Percentiles rank a stretch among this genome's conserved stretches.
Evolutionary conservation across 345 rosid genomes (phyloP).

Genomic region (Brassica nigra): DNA sequence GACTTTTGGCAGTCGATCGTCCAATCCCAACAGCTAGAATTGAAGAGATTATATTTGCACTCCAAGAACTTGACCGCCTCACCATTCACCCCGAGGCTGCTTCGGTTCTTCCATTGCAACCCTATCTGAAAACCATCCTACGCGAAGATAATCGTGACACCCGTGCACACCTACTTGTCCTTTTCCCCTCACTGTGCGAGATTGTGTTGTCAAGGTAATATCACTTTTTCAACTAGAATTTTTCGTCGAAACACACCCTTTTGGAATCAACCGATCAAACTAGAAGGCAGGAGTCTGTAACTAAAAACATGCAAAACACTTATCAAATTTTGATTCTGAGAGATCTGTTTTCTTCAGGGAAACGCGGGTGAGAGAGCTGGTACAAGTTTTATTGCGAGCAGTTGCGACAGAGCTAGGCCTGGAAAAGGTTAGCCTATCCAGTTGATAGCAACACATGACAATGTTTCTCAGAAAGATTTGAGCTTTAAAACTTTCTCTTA

Average conservation of each 20-base stretch:
- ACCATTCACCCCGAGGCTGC: constrained; percentile 71
- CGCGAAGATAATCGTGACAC: constrained; percentile 40
- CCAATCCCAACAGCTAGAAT: constrained; percentile 70
- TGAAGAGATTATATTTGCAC: constrained; percentile 73
- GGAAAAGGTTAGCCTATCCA: constrained; percentile 47
- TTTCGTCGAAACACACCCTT: no score
- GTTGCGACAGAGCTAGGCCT: constrained; percentile 65
- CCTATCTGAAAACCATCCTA: constrained; percentile 55
- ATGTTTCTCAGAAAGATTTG: constrained; percentile 8
- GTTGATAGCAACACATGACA: constrained; percentile 26
- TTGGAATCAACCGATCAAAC: not conserved
- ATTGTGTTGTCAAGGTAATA: constrained; percentile 76
- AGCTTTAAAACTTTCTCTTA: constrained; percentile 4
- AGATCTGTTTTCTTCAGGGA: constrained; percentile 60
- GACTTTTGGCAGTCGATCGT: constrained; percentile 63
- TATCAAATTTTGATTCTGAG: constrained; percentile 3
- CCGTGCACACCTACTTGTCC: constrained; percentile 74
- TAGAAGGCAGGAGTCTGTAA: not conserved
- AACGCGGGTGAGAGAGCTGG: constrained; percentile 71
- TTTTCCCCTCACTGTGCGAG: constrained; percentile 84
- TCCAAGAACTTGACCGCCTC: constrained; percentile 63
- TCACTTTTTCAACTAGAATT: not conserved
- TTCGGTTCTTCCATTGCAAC: constrained; percentile 66
- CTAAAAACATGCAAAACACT: not conserved
- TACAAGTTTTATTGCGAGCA: constrained; percentile 68